These are phyloP conservation scores for Aschersonia sp. DNA, from an alignment of 2,329 filamentous ascomycete species.

Conservation along the genomic window DNA sequence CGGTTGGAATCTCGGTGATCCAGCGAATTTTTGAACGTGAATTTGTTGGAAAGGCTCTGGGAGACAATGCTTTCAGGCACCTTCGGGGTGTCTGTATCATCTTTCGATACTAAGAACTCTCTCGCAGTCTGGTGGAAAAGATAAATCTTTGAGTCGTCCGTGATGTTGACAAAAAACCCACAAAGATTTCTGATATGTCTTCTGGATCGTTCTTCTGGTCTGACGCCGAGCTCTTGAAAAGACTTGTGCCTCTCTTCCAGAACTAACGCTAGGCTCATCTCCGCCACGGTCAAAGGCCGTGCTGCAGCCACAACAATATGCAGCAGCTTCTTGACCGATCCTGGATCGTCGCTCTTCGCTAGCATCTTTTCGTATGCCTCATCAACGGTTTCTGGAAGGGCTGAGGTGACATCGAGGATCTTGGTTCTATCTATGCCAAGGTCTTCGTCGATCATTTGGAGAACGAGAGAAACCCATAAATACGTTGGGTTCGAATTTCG, in stretches of 20 bases:
- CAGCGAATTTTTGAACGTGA: constrained; percentile 6
- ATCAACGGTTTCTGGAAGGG: constrained; percentile 9
- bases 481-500: constrained; percentile 10
- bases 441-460: constrained; percentile 6
- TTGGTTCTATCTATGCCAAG: constrained; percentile 2
- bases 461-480: constrained; percentile 12
- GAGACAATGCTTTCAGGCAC: background rate
- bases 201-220: constrained; percentile 3
- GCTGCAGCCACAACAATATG: constrained; percentile 11
- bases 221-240: constrained; percentile 1
- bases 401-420: constrained; percentile 3
- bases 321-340: constrained; percentile 7
- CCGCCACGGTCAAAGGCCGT: constrained; percentile 9
- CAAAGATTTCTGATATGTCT: constrained; percentile 11
- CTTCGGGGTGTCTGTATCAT: background rate
- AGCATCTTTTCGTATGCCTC: constrained; percentile 13
- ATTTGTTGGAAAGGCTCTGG: background rate
- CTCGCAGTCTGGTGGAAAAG: constrained; percentile 11
- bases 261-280: constrained; percentile 10
- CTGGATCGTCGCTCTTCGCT: constrained; percentile 4
- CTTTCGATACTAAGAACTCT: constrained; percentile 7
- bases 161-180: constrained; percentile 14
- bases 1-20: constrained; percentile 3
- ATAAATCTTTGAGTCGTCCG: constrained; percentile 7
- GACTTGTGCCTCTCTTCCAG: constrained; percentile 2